Evolutionary conservation across 2,329 filamentous ascomycete genomes (phyloP).

Genomic region (Venturia effusa): DNA sequence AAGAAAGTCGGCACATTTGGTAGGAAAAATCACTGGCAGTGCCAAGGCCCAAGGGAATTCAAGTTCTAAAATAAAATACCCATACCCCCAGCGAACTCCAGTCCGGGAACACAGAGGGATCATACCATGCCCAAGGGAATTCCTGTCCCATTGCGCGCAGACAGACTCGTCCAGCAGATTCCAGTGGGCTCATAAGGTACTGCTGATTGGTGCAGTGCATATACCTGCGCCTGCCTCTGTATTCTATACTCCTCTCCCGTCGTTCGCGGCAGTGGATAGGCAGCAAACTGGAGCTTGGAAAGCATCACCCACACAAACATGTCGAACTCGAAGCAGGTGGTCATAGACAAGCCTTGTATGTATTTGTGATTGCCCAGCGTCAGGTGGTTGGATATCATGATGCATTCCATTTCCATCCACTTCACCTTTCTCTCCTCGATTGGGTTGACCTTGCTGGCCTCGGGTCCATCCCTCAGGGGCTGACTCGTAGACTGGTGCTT

Average conservation of each 20-base stretch:
- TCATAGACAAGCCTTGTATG: not conserved
- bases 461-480: not conserved
- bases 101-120: not conserved
- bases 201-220: not conserved
- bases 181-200: not conserved
- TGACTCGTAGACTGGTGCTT: not conserved
- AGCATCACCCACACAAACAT: no score
- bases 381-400: not conserved
- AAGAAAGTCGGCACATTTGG: not conserved
- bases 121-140: no score
- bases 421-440: not conserved
- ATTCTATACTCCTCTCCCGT: no score
- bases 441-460: not conserved
- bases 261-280: no score
- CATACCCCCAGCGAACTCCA: not conserved
- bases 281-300: no score
- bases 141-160: not conserved
- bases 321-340: no score
- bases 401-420: not conserved
- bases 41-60: no score
- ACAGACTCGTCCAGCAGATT: not conserved
- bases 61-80: not conserved
- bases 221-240: no score
- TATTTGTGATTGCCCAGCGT: not conserved
- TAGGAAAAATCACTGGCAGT: not conserved